These are phyloP conservation scores for Lactarius psammicola DNA, from an alignment of 768 basidiomycete species.

Conservation along the genomic window DNA sequence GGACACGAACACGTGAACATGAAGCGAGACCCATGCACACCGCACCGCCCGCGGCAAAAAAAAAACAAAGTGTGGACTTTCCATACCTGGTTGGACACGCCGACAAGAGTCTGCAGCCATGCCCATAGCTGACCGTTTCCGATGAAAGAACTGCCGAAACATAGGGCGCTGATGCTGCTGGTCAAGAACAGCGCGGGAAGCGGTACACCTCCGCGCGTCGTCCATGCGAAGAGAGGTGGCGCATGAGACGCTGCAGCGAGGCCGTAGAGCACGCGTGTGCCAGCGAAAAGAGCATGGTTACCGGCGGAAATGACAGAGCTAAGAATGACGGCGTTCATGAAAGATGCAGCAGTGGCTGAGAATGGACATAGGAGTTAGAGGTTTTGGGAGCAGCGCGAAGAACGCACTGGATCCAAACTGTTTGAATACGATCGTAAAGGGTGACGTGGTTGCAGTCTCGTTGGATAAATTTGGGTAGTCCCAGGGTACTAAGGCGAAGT, in stretches of 20 bases:
- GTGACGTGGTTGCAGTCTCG: constrained; percentile 69
- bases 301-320: constrained; percentile 83
- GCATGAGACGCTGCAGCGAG: constrained; percentile 65
- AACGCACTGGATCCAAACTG: constrained; percentile 67
- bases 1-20: neutral
- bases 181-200: constrained; percentile 66
- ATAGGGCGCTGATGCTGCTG: constrained; percentile 71
- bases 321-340: constrained; percentile 84
- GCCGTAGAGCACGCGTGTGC: constrained; percentile 77
- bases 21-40: no score
- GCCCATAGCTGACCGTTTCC: constrained; percentile 76
- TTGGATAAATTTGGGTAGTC: constrained; percentile 75
- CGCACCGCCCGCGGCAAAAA: no score
- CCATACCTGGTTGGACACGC: constrained; percentile 79
- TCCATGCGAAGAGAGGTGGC: constrained; percentile 65
- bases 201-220: constrained; percentile 68
- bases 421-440: constrained; percentile 84
- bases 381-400: neutral
- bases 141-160: constrained; percentile 73
- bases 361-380: neutral
- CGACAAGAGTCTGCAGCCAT: constrained; percentile 86
- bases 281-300: constrained; percentile 84
- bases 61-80: neutral
- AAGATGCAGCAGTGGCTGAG: constrained; percentile 65
- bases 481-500: constrained; percentile 56